Percentiles rank a stretch among this genome's conserved stretches.
Evolutionary conservation across 768 basidiomycete genomes (phyloP).

Genomic region (Agaricus subrufescens): DNA sequence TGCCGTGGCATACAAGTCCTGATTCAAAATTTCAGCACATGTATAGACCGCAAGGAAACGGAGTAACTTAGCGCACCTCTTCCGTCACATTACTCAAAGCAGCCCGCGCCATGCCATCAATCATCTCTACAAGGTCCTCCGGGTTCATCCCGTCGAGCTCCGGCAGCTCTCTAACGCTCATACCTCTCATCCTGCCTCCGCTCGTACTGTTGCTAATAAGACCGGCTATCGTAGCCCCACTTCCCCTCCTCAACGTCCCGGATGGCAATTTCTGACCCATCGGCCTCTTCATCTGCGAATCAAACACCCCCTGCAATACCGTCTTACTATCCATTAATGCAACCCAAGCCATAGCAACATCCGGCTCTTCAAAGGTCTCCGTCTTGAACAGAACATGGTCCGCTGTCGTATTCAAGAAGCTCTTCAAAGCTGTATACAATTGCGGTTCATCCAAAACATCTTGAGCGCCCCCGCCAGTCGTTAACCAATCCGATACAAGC

Average conservation of each 20-base stretch:
- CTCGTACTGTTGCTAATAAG: slow-evolving; percentile 15
- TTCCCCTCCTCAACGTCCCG: slow-evolving; percentile 1
- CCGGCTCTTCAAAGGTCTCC: slow-evolving; percentile 33
- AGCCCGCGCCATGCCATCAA: slow-evolving; percentile 73
- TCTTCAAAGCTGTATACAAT: slow-evolving; percentile 50
- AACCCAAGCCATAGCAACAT: slow-evolving; percentile 43
- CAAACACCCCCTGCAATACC: slow-evolving; percentile 41
- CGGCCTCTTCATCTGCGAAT: slow-evolving; percentile 59
- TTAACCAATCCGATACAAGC: slow-evolving; percentile 69
- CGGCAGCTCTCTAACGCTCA: slow-evolving; percentile 45
- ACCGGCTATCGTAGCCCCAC: slow-evolving; percentile 5
- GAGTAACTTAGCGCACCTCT: slow-evolving; percentile 44
- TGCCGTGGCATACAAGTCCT: slow-evolving; percentile 76
- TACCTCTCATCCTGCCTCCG: slow-evolving; percentile 27
- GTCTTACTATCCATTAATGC: slow-evolving; percentile 38
- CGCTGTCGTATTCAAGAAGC: slow-evolving; percentile 53
- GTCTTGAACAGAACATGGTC: slow-evolving; percentile 48
- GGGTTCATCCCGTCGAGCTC: slow-evolving; percentile 60
- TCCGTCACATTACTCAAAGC: slow-evolving; percentile 74
- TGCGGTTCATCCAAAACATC: slow-evolving; percentile 71
- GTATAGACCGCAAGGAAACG: slow-evolving; percentile 2
- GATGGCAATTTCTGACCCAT: slow-evolving; percentile 17
- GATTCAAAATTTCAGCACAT: not conserved
- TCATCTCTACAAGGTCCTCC: slow-evolving; percentile 69
- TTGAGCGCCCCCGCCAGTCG: slow-evolving; percentile 68